Base-by-base conservation (phyloP, 768 basidiomycete genomes). In the Russula sp. region DNA sequence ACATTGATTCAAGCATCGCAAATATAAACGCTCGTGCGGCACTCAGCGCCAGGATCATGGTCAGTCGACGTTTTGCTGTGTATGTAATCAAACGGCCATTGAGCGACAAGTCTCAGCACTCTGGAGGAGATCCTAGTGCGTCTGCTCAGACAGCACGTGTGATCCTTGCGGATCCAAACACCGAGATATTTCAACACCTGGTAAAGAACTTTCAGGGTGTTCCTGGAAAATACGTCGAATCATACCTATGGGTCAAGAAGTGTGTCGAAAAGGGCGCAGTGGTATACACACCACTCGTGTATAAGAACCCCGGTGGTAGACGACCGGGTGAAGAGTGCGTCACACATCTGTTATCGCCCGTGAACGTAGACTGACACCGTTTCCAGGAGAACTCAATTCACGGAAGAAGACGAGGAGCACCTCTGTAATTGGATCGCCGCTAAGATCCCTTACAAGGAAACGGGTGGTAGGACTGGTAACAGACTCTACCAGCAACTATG, bases 361-460 rank as follows among this genome's bases (percentile, higher is more conserved):
- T 36, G 20, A 41, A 59, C 49, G 16, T n/a, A n/a, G 16, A 25
- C 56, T 50, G 46, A 54, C n/a, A 38, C 39, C 14, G 18, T 38
- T 29, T 59, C 20, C 69, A 92, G 90, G 71, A 80, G 90, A 47
- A 90, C 85, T 0, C 86, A 87, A 58, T 93, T 91, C 64, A 86
- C 85, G 0, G 83, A 84, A 64, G 81, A 86, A 63, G 90, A 93
- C 61, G 90, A 93, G 69, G 78, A 84, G 56, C 80, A 83, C 62
- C 74, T 93, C 9, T 88, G 87, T 66, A 74, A 79, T 36, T 93
- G 88, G 86, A 90, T 93, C 64, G 90, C 90, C 0, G 76, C 80
- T 25, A 90, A 89, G 72, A 91, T 92, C 22, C 90, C 90, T 2
- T 88, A 86, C 73, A 90, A 89, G 70, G 85, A 87, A 70, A 89